Conservation (phyloP, 495 filamentous ascomycete species). For the Diplogelasinospora grovesii region DNA sequence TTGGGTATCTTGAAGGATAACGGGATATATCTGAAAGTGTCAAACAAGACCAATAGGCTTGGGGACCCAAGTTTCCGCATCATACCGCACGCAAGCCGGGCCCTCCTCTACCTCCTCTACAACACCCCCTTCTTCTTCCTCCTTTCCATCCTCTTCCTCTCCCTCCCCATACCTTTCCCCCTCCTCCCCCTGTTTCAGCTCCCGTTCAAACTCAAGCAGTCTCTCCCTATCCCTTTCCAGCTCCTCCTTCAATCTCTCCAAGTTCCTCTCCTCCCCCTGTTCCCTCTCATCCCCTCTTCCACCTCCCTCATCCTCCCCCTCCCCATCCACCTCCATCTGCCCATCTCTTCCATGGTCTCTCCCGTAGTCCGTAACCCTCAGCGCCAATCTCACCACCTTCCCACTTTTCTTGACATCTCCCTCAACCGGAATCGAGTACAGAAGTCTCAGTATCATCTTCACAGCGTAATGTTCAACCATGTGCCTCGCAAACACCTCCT, state of each 20-base stretch:
- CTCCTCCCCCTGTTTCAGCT: conserved; percentile 12
- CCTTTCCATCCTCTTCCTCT: conserved; percentile 10
- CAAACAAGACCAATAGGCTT: conserved; percentile 55
- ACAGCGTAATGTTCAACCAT: too few species aligned
- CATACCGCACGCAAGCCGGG: conserved; percentile 46
- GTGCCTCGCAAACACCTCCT: too few species aligned
- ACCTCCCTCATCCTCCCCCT: conserved; percentile 4
- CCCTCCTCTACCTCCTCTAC: conserved; percentile 8
- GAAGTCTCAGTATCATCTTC: too few species aligned
- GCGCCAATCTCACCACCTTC: conserved; percentile 19
- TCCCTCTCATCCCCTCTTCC: conserved; percentile 15
- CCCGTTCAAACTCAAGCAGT: too few species aligned
- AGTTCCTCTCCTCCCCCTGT: conserved; percentile 14
- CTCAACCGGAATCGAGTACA: too few species aligned
- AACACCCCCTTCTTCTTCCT: conserved; percentile 6
- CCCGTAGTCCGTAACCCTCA: conserved; percentile 28
- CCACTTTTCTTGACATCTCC: conserved; percentile 20
- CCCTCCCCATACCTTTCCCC: not conserved
- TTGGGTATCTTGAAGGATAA: too few species aligned
- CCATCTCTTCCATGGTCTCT: conserved; percentile 23
- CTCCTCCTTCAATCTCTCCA: conserved; percentile 26
- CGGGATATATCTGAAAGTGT: too few species aligned
- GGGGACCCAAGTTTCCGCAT: conserved; percentile 50
- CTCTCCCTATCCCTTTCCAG: conserved; percentile 15
- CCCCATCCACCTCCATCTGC: conserved; percentile 18